phyloP scores from a whole-genome alignment of 2,329 filamentous ascomycete species.

The Penicillium sumatraense region DNA sequence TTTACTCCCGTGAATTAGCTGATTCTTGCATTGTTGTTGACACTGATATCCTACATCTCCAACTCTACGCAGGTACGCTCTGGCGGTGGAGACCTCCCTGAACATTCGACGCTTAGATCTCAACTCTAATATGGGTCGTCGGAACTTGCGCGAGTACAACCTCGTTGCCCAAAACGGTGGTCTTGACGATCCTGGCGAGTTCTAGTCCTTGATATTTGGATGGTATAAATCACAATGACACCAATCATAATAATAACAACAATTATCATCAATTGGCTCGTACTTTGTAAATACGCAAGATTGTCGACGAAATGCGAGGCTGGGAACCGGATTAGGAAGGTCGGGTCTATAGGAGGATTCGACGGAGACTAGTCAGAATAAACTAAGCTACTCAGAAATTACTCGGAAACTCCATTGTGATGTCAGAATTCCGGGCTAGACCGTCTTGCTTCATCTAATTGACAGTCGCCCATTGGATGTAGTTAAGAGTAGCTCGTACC shows the following conservation, averaged over 20 bases:
- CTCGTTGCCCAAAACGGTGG: neutral
- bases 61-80: neutral
- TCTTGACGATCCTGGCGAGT: neutral
- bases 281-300: neutral
- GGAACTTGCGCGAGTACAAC: conserved; percentile 2
- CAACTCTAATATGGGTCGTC: neutral
- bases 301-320: neutral
- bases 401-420: neutral
- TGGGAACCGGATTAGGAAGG: neutral
- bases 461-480: neutral
- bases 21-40: too few species aligned
- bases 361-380: conserved; percentile 1
- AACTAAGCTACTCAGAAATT: too few species aligned
- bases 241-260: too few species aligned
- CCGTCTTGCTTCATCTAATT: neutral
- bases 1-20: too few species aligned
- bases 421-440: neutral
- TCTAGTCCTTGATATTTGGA: neutral
- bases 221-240: too few species aligned
- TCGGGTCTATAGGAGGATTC: neutral
- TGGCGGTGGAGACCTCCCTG: neutral
- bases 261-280: too few species aligned
- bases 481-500: neutral
- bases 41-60: too few species aligned
- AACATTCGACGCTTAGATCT: neutral